Conservation (phyloP, 805 yeast species). For the Pichia phayaonensis region DNA sequence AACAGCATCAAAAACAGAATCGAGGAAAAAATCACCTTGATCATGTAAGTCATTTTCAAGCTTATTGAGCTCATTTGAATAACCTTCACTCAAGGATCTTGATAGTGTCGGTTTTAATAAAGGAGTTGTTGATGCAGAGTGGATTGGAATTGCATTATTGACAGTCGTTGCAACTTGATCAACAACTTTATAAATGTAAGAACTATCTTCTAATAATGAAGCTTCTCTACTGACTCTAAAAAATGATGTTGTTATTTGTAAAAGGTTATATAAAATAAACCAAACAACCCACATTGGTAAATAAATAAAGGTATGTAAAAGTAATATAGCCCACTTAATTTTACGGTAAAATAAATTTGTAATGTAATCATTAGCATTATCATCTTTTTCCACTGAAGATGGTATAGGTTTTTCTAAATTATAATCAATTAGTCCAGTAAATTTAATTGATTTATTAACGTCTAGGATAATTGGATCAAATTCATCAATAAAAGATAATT, state of each 20-base stretch:
- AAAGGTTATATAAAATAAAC: conserved; percentile 36
- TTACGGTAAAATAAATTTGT: conserved; percentile 22
- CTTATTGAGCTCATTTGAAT: conserved; percentile 21
- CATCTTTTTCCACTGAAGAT: not conserved
- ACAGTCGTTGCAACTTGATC: conserved; percentile 10
- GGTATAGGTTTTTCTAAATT: not conserved
- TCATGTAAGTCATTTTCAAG: conserved; percentile 43
- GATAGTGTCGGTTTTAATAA: conserved; percentile 18
- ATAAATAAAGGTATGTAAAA: conserved; percentile 39
- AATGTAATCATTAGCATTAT: not conserved
- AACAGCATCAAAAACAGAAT: conserved; percentile 54
- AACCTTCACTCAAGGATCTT: conserved; percentile 22
- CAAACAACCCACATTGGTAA: conserved; percentile 62
- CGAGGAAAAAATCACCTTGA: conserved; percentile 57
- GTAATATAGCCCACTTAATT: conserved; percentile 42
- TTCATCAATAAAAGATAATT: conserved; percentile 38
- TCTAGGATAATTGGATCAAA: conserved; percentile 56
- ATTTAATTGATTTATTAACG: conserved; percentile 35
- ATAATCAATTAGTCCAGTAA: conserved; percentile 19
- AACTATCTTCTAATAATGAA: conserved; percentile 17
- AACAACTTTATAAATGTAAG: conserved; percentile 5
- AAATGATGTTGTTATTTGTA: conserved; percentile 31
- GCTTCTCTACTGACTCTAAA: conserved; percentile 25
- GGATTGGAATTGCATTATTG: conserved; percentile 2
- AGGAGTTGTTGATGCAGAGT: conserved; percentile 9